Evolutionary conservation across 2,329 filamentous ascomycete species (phyloP).

Genomic region (Elsinoe fawcettii): DNA sequence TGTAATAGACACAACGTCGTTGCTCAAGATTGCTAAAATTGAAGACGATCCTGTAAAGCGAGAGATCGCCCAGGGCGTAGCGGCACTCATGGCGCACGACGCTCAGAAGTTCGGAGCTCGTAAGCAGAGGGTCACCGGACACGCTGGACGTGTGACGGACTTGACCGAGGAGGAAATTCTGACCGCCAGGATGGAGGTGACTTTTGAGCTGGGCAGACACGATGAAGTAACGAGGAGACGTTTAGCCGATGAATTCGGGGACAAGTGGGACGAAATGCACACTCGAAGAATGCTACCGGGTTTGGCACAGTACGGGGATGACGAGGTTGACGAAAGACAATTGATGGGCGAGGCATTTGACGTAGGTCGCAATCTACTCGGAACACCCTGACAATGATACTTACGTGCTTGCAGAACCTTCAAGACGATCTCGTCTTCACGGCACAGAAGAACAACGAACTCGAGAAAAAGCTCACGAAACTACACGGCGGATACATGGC

Average conservation of each 20-base stretch:
- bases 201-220: constrained; percentile 55
- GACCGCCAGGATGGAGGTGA: constrained; percentile 67
- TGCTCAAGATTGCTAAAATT: constrained; percentile 57
- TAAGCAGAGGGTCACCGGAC: constrained; percentile 55
- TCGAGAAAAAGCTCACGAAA: constrained; percentile 86
- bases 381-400: neutral
- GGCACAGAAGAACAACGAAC: constrained; percentile 73
- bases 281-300: constrained; percentile 56
- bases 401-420: constrained; percentile 45
- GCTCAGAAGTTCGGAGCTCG: constrained; percentile 65
- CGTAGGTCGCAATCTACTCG: constrained; percentile 39
- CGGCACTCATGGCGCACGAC: constrained; percentile 73
- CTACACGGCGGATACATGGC: constrained; percentile 87
- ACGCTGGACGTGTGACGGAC: constrained; percentile 44
- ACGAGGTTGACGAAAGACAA: constrained; percentile 61
- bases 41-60: constrained; percentile 57
- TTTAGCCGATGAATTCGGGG: constrained; percentile 41
- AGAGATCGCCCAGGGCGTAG: constrained; percentile 68
- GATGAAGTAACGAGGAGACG: constrained; percentile 40
- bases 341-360: constrained; percentile 67
- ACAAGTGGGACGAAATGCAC: constrained; percentile 45
- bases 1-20: constrained; percentile 59
- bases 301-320: constrained; percentile 69
- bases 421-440: constrained; percentile 65
- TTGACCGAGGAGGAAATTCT: constrained; percentile 66